Evolutionary conservation across 73 alveolate species (phyloP).

Genomic region (Diophrys sp.): DNA sequence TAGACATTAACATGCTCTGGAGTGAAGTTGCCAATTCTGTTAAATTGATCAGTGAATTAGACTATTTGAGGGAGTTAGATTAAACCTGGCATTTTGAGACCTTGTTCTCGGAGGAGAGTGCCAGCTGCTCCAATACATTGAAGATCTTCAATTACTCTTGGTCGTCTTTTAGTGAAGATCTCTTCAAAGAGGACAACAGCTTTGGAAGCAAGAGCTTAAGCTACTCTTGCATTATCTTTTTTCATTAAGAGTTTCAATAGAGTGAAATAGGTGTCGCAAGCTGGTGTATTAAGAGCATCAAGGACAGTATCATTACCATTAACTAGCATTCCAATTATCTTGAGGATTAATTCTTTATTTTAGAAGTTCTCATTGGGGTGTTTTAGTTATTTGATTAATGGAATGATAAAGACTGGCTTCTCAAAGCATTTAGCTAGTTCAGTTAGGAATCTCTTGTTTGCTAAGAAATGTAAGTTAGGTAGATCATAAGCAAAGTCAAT

Average conservation of each 20-base stretch:
- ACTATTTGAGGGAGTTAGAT: constrained; percentile 48
- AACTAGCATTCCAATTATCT: constrained; percentile 32
- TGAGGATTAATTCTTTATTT: constrained; percentile 45
- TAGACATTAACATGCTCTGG: constrained; percentile 26
- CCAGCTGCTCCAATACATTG: constrained; percentile 43
- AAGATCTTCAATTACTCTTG: constrained; percentile 44
- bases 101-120: constrained; percentile 36
- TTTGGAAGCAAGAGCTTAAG: constrained; percentile 21
- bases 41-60: constrained; percentile 38
- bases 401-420: constrained; percentile 57
- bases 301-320: constrained; percentile 62
- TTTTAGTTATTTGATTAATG: constrained; percentile 54
- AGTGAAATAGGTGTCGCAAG: constrained; percentile 54
- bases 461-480: constrained; percentile 52
- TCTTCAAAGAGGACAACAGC: constrained; percentile 31
- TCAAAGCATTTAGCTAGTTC: constrained; percentile 67
- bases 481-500: constrained; percentile 49
- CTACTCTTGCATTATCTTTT: constrained; percentile 21
- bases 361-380: constrained; percentile 42
- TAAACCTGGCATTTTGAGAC: constrained; percentile 33
- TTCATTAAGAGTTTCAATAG: constrained; percentile 45
- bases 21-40: constrained; percentile 11
- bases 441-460: constrained; percentile 48
- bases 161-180: constrained; percentile 46
- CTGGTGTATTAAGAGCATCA: constrained; percentile 45